Conservation (phyloP, 129 eudicot species). For the Silybum marianum region DNA sequence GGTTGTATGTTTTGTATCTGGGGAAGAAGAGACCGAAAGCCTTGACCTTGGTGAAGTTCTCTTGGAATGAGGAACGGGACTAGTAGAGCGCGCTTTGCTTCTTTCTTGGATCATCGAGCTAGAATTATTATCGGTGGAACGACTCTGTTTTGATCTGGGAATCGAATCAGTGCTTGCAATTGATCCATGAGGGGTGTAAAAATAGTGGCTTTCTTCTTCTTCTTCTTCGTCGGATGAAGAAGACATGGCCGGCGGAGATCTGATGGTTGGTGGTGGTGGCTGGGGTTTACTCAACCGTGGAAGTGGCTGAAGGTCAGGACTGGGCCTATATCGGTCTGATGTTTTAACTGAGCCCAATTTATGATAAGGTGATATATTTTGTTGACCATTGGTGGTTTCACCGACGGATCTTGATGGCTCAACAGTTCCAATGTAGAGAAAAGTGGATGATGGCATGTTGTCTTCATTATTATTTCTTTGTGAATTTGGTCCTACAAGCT, state of each 20-base stretch:
- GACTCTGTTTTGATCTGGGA: conserved; percentile 34
- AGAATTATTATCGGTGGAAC: conserved; percentile 25
- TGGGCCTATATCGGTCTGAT: conserved; percentile 77
- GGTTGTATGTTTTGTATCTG: conserved; percentile 54
- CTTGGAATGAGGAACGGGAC: conserved; percentile 69
- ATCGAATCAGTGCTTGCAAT: conserved; percentile 59
- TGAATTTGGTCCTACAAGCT: conserved; percentile 58
- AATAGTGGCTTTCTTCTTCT: conserved; percentile 57
- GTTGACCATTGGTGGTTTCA: conserved; percentile 44
- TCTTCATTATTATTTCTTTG: conserved; percentile 57
- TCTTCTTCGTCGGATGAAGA: conserved; percentile 41
- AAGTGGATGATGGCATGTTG: conserved; percentile 62
- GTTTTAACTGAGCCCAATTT: conserved; percentile 57
- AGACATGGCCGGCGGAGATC: conserved; percentile 83
- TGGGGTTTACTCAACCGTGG: conserved; percentile 76
- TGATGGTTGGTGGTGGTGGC: conserved; percentile 54
- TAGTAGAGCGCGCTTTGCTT: conserved; percentile 31
- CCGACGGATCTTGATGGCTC: conserved; percentile 67
- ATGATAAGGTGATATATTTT: conserved; percentile 67
- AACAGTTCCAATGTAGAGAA: conserved; percentile 89
- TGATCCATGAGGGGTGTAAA: conserved; percentile 93
- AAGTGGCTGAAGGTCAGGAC: conserved; percentile 95
- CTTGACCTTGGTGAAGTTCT: conserved; percentile 87
- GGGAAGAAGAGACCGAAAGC: conserved; percentile 62
- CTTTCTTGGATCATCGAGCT: conserved; percentile 36